Percentiles rank a stretch among this genome's conserved stretches.
phyloP scores from a whole-genome alignment of 2,329 filamentous ascomycete genomes.

The Orbilia javanica region DNA sequence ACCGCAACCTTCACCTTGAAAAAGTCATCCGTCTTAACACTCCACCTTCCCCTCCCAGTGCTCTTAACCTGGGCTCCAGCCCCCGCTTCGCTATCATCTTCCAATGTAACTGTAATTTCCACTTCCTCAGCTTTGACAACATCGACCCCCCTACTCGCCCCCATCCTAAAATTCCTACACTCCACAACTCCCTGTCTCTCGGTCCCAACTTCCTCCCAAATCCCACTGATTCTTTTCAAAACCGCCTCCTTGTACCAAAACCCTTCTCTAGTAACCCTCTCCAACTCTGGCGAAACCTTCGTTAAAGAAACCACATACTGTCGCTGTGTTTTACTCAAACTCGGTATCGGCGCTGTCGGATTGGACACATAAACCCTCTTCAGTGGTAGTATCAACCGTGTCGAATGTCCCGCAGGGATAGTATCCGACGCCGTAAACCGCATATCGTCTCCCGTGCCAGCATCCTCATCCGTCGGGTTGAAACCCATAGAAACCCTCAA shows the following conservation, averaged over 20 bases:
- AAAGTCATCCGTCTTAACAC: constrained; percentile 72
- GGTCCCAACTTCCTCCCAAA: constrained; percentile 75
- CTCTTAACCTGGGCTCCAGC: constrained; percentile 19
- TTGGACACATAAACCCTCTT: constrained; percentile 81
- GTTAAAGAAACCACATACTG: constrained; percentile 90
- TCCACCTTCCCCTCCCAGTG: constrained; percentile 43
- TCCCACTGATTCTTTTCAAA: constrained; percentile 77
- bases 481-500: constrained; percentile 74
- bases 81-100: background rate
- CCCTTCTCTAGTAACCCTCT: constrained; percentile 81
- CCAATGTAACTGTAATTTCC: constrained; percentile 67
- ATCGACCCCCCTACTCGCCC: constrained; percentile 78
- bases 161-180: constrained; percentile 78
- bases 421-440: constrained; percentile 67
- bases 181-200: constrained; percentile 78
- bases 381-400: constrained; percentile 80
- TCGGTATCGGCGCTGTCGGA: constrained; percentile 81
- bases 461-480: constrained; percentile 59
- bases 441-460: constrained; percentile 65
- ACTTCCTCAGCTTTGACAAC: constrained; percentile 84
- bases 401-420: constrained; percentile 77
- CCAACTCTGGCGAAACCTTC: constrained; percentile 81
- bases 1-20: constrained; percentile 78
- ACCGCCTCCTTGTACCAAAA: constrained; percentile 93
- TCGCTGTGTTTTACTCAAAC: constrained; percentile 82